Conservation (phyloP, 495 filamentous ascomycete species). For the Aspergillus baeticus region DNA sequence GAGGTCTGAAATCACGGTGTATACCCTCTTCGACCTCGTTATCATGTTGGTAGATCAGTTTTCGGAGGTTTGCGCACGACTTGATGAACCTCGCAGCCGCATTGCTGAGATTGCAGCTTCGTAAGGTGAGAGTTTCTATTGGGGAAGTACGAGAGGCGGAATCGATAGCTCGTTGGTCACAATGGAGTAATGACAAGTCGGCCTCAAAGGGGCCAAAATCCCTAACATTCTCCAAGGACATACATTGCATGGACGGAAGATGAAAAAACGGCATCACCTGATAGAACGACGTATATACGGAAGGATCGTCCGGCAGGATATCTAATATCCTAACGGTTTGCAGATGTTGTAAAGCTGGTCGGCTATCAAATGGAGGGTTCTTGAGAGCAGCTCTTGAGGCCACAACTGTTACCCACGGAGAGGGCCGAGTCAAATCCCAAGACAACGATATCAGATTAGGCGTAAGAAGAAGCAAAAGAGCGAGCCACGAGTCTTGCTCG, state of each 20-base stretch:
- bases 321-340: no score
- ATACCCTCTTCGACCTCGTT: neutral
- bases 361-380: neutral
- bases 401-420: neutral
- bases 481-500: neutral
- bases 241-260: neutral
- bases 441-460: neutral
- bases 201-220: neutral
- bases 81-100: neutral
- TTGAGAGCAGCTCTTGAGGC: neutral
- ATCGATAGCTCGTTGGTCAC: neutral
- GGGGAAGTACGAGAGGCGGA: neutral
- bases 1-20: neutral
- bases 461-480: neutral
- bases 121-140: neutral
- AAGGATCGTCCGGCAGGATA: neutral
- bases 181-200: no score
- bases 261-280: neutral
- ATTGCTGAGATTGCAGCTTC: neutral
- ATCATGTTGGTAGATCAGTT: neutral
- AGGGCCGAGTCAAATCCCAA: neutral
- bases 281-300: neutral
- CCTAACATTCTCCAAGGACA: neutral
- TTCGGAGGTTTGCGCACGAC: neutral
- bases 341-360: neutral